These are phyloP conservation scores for Tephrocybe sp. DNA, from an alignment of 768 basidiomycete genomes.

Conservation along the genomic window DNA sequence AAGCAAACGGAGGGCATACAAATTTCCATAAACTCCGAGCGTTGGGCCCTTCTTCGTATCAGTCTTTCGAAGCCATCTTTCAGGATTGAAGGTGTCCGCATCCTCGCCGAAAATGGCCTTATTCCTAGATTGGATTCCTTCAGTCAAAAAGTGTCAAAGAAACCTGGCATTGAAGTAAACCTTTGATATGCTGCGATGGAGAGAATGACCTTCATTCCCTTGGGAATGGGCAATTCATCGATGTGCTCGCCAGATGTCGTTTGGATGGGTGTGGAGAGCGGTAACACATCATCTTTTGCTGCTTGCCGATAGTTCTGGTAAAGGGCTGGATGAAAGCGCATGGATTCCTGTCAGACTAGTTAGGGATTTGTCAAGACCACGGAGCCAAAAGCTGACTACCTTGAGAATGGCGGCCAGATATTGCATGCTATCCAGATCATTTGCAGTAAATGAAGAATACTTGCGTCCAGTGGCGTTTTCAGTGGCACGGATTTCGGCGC, in stretches of 20 bases:
- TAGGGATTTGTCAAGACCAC: neutral
- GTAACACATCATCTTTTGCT: constrained; percentile 53
- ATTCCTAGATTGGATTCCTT: constrained; percentile 29
- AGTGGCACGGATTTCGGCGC: constrained; percentile 53
- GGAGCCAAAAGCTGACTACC: constrained; percentile 19
- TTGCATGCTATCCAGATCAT: constrained; percentile 52
- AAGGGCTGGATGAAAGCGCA: constrained; percentile 54
- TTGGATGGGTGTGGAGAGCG: constrained; percentile 53
- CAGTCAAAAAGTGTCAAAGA: neutral
- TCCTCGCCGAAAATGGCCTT: constrained; percentile 57
- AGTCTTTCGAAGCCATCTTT: constrained; percentile 48
- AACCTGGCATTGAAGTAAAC: constrained; percentile 25
- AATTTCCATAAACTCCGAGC: constrained; percentile 46
- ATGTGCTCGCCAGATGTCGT: constrained; percentile 44
- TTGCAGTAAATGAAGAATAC: constrained; percentile 40
- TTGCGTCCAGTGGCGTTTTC: constrained; percentile 36
- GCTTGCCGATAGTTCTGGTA: constrained; percentile 55
- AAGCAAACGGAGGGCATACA: constrained; percentile 30
- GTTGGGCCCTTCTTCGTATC: constrained; percentile 38
- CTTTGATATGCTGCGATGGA: constrained; percentile 59
- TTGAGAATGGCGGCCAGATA: constrained; percentile 50
- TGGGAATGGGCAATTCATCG: constrained; percentile 44
- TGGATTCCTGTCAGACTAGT: constrained; percentile 37
- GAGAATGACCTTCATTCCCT: constrained; percentile 49
- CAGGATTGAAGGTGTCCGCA: constrained; percentile 52